A percentile compares a stretch with the other conserved stretches of the same genome.
Conservation (phyloP, 2,329 filamentous ascomycete genomes). For the Aspergillus sojae region DNA sequence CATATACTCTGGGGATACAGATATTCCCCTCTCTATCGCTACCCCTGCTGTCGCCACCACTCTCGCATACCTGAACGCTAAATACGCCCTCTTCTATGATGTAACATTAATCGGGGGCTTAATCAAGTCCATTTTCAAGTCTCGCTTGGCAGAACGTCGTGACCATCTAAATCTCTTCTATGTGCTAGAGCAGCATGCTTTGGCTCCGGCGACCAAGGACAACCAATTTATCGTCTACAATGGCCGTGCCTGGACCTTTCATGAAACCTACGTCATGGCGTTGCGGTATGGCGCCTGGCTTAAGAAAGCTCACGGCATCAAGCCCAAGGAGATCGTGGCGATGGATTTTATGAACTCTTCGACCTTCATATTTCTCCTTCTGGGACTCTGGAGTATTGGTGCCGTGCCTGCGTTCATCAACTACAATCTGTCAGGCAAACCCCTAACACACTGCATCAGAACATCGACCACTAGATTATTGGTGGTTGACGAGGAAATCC, state of each 20-base stretch:
- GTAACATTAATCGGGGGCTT: slow-evolving; percentile 59
- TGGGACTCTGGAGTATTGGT: slow-evolving; percentile 81
- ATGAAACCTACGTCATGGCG: slow-evolving; percentile 70
- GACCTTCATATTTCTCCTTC: slow-evolving; percentile 73
- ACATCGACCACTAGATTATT: slow-evolving; percentile 68
- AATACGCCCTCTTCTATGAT: slow-evolving; percentile 69
- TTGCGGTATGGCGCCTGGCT: slow-evolving; percentile 78
- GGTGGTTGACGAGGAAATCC: slow-evolving; percentile 70
- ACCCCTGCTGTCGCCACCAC: slow-evolving; percentile 66
- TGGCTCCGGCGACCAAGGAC: slow-evolving; percentile 53
- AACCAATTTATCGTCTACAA: slow-evolving; percentile 68
- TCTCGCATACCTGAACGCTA: slow-evolving; percentile 78
- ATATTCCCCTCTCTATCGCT: slow-evolving; percentile 46
- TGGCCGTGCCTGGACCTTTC: slow-evolving; percentile 71
- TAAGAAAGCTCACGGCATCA: slow-evolving; percentile 63
- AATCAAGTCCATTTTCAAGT: slow-evolving; percentile 49
- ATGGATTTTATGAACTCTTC: slow-evolving; percentile 81
- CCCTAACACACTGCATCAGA: slow-evolving; percentile 73
- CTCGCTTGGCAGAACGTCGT: slow-evolving; percentile 53
- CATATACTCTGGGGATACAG: slow-evolving; percentile 18
- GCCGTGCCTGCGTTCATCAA: slow-evolving; percentile 86
- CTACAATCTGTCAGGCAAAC: slow-evolving; percentile 74
- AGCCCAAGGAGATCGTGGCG: slow-evolving; percentile 74
- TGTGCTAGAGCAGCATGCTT: slow-evolving; percentile 68
- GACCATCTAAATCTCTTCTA: slow-evolving; percentile 76